Base-by-base conservation (phyloP, 192 early-diverging fungal species). In the Dispira parvispora region DNA sequence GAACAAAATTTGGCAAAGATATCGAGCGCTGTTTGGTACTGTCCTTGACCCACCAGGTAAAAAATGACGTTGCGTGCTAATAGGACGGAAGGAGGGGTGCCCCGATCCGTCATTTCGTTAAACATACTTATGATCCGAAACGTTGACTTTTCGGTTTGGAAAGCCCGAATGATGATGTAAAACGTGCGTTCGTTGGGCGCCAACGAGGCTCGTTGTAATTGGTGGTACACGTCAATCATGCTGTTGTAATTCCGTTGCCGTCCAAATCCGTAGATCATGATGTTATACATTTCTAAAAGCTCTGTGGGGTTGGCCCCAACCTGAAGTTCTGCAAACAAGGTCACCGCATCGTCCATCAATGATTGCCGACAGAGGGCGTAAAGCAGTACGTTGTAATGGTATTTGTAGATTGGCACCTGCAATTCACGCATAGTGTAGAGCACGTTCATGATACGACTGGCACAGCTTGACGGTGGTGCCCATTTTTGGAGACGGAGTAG, bases 241-340 rank as follows among this genome's bases (percentile, higher is more conserved):
- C 57, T 43, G 13, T 60, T 60, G 38, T n/a, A 60, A 21, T 60
- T 43, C 1, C 57, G 57, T 10, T 11, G 13, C 12, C 18, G 32
- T 4, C 57, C 38, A 27, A 60, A 60, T 27, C 57, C 57, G 57
- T 60, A 60, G 14, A 60, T 18, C 12, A 60, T 16, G 12, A 60
- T 21, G 42, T 60, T 28, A 28, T 60, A 43, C 21, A 42, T 18
- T 11, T 12, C 38, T 16, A 60, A 43, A 10, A 60, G 42, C 38
- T 60, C 32, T 3, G 12, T 12, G 32, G 38, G 32, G 14, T 10
- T n/a, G 32, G 57, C 57, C 18, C 21, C 32, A 5, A 11, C 57
- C 32, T 43, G 57, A 8, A 60, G 12, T 42, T 60, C 57, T 1
- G 10, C 0, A 27, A 27, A 60, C 14, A 60, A 27, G 14, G 57